These are phyloP conservation scores for Leccinum insolens DNA, from an alignment of 1,284 basidiomycete genomes.

Conservation along the genomic window DNA sequence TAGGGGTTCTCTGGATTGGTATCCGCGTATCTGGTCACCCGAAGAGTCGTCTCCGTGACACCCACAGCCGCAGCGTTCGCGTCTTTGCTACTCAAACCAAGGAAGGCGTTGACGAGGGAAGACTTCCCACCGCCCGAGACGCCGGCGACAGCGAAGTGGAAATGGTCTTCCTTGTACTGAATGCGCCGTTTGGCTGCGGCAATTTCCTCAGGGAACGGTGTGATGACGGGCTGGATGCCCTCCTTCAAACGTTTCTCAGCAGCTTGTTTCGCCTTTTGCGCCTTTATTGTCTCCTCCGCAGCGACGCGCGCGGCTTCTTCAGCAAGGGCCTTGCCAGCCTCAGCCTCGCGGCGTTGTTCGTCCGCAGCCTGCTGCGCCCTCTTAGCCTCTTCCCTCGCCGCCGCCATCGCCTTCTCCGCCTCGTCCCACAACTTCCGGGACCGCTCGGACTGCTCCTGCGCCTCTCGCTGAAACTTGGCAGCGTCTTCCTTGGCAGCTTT, in stretches of 20 bases:
- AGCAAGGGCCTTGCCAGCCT: background rate
- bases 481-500: background rate
- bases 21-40: background rate
- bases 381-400: background rate
- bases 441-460: background rate
- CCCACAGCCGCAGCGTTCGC: background rate
- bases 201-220: background rate
- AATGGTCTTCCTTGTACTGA: background rate
- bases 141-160: background rate
- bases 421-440: background rate
- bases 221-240: background rate
- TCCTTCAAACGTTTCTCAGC: background rate
- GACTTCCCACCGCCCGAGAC: background rate
- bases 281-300: background rate
- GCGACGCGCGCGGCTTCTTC: background rate
- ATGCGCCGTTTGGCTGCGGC: background rate
- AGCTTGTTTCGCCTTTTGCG: background rate
- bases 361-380: background rate
- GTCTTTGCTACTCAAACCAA: background rate
- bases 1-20: background rate
- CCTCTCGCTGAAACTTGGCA: background rate
- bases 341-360: background rate
- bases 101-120: background rate
- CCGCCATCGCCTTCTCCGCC: background rate
- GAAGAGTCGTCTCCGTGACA: background rate